Base-by-base conservation (phyloP, 1,139 yeast genomes). In the Pneumocystis wakefieldiae region DNA sequence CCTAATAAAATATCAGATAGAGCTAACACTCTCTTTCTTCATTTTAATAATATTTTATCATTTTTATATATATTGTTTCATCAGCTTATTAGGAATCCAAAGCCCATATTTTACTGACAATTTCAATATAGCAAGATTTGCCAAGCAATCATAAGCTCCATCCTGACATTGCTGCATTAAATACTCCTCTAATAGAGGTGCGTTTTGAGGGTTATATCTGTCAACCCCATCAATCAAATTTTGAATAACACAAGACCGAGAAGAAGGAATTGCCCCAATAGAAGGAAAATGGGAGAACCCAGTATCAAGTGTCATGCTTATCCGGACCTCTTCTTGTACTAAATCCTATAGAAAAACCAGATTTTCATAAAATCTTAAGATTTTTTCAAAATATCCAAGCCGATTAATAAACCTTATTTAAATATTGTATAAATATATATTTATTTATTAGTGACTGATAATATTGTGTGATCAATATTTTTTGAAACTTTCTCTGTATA, bases 51-150 rank as follows among this genome's bases (percentile, higher is more conserved):
- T 41, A 10, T 48, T 65, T 62, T 66, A 66, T 66, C 65, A 66
- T 64, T 29, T 60, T 38, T 61, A 17, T 28, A 39, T 57, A 17
- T 48, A n/a, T 32, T 36, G 24, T 36, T 35, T 41, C 58, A 32
- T 35, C 59, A 53, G 32, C 24, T 28, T 17, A 10, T 19, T 19
- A 24, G 32, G 55, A 10, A 19, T 8, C 32, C 2, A 48, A 48
- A 48, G 24, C 10, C 12, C 3, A 24, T 10, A 17, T 28, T 28
- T 41, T 19, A 39, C 76, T 37, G 28, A 78, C 62, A 79, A 73
- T 66, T 79, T 79, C 64, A 79, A 72, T 39, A 78, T 72, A 1
- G 81, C 82, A 69, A 78, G 68, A 68, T 78, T 78, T 66, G 81
- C 78, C 65, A 73, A 74, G 61, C 77, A 71, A 67, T 79, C 82